These are phyloP conservation scores for Eucalyptus curtisii DNA, from an alignment of 345 rosid species.

Conservation along the genomic window DNA sequence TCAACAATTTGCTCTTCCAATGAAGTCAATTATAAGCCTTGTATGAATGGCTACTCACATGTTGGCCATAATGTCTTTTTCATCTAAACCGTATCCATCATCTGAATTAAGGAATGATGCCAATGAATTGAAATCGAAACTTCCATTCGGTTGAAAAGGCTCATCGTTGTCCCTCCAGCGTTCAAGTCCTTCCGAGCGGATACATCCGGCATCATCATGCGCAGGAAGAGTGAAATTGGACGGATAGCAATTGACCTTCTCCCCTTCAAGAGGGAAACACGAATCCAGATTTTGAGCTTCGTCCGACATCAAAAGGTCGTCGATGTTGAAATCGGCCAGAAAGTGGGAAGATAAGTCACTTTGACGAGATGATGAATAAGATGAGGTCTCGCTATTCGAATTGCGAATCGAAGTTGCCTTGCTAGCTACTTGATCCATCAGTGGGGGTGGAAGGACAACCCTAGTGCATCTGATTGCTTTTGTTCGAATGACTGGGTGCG, in stretches of 20 bases:
- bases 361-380: background rate
- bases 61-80: background rate
- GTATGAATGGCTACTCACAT: background rate
- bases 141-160: background rate
- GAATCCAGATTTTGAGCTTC: background rate
- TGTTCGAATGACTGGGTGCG: background rate
- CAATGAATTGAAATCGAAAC: background rate
- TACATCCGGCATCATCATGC: background rate
- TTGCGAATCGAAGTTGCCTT: background rate
- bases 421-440: background rate
- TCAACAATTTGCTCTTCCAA: background rate
- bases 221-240: background rate
- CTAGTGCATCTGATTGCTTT: slow-evolving; percentile 5
- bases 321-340: background rate
- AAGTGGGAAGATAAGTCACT: background rate
- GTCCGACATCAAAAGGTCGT: background rate
- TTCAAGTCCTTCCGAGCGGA: background rate
- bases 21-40: background rate
- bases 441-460: background rate
- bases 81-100: background rate
- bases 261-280: background rate
- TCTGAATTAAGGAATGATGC: background rate
- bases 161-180: background rate
- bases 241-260: background rate
- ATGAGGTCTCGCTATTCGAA: background rate